Percentiles rank a stretch among this genome's conserved stretches.
phyloP scores from a whole-genome alignment of 2,329 filamentous ascomycete genomes.

The Calycina marina region DNA sequence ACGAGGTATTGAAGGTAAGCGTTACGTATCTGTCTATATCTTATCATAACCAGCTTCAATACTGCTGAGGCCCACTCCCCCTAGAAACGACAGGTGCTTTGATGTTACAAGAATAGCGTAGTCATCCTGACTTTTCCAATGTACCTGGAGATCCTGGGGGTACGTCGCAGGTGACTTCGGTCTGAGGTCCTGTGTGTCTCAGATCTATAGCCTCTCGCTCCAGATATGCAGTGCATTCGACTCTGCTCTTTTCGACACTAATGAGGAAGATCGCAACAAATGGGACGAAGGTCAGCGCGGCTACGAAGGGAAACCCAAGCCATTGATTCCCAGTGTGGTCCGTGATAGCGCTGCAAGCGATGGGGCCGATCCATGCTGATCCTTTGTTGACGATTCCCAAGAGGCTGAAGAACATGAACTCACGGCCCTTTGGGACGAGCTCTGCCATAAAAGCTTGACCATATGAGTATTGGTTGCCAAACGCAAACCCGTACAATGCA shows the following conservation, averaged over 20 bases:
- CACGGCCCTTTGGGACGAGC: conserved; percentile 18
- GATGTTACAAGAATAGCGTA: too few relatives aligned
- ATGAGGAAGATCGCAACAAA: conserved; percentile 21
- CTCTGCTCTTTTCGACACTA: conserved; percentile 17
- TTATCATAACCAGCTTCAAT: too few relatives aligned
- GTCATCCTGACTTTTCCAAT: too few relatives aligned
- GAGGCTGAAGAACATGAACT: conserved; percentile 22
- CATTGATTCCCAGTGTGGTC: conserved; percentile 19
- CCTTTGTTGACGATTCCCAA: conserved; percentile 21
- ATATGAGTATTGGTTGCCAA: conserved; percentile 19
- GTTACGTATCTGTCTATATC: too few relatives aligned
- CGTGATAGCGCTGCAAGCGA: conserved; percentile 20
- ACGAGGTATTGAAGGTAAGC: too few relatives aligned
- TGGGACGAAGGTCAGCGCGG: conserved; percentile 18
- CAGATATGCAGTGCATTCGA: conserved; percentile 20
- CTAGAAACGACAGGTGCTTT: too few relatives aligned
- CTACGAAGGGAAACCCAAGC: conserved; percentile 18
- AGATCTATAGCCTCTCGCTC: conserved; percentile 13
- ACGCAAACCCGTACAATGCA: conserved; percentile 15
- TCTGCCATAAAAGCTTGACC: conserved; percentile 22
- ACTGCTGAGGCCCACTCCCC: too few relatives aligned
- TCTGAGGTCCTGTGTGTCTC: conserved; percentile 8
- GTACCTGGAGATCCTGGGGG: too few relatives aligned
- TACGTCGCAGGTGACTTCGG: too few relatives aligned
- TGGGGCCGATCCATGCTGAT: conserved; percentile 21